These are phyloP conservation scores for Stagonosporopsis rhizophila DNA, from an alignment of 2,329 filamentous ascomycete species.

Conservation along the genomic window DNA sequence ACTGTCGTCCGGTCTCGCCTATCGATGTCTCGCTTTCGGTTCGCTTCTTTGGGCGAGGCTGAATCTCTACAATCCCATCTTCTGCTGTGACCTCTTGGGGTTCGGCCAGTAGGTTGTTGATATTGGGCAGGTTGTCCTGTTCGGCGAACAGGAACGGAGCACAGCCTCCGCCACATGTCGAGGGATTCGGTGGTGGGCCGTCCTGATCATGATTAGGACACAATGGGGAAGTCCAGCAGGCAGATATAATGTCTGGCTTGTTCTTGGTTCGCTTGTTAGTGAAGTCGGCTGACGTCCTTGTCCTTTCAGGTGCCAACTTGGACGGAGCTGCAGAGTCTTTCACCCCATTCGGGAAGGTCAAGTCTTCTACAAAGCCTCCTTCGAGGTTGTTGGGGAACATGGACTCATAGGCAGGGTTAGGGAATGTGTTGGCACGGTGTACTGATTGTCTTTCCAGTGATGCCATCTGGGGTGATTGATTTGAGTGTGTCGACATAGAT, in stretches of 20 bases:
- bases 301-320: slow-evolving; percentile 27
- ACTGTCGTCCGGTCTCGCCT: slow-evolving; percentile 41
- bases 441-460: slow-evolving; percentile 32
- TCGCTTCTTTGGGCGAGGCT: slow-evolving; percentile 45
- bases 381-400: slow-evolving; percentile 48
- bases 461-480: slow-evolving; percentile 38
- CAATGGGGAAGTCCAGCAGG: slow-evolving; percentile 52
- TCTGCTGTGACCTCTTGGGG: slow-evolving; percentile 43
- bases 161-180: slow-evolving; percentile 51
- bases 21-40: slow-evolving; percentile 44
- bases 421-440: slow-evolving; percentile 42
- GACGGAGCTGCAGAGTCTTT: slow-evolving; percentile 29
- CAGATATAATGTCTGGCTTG: slow-evolving; percentile 48
- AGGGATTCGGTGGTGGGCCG: slow-evolving; percentile 49
- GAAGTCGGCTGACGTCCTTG: slow-evolving; percentile 23
- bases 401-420: slow-evolving; percentile 46
- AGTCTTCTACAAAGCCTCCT: slow-evolving; percentile 46
- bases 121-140: slow-evolving; percentile 42
- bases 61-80: slow-evolving; percentile 49
- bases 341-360: slow-evolving; percentile 48
- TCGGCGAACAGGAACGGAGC: slow-evolving; percentile 51
- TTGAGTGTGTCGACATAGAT: slow-evolving; percentile 27
- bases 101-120: slow-evolving; percentile 37
- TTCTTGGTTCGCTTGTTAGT: slow-evolving; percentile 47
- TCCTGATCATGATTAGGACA: slow-evolving; percentile 51